A percentile compares a stretch with the other conserved stretches of the same genome.
Evolutionary conservation across 73 alveolate genomes (phyloP).

Genomic region (Diophrys sp.): DNA sequence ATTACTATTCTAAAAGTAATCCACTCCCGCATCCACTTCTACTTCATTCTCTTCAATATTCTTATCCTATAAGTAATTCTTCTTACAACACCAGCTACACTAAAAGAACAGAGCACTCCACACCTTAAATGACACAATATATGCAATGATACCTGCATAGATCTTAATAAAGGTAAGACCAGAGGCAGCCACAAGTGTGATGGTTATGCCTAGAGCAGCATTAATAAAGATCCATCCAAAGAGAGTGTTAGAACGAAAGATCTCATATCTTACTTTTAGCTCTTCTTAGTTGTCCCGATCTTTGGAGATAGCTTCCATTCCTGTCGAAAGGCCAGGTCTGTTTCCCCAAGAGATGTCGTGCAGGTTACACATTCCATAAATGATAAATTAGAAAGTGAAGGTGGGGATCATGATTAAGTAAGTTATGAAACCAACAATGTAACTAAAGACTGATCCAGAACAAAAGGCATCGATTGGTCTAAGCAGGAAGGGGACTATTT

Average conservation of each 20-base stretch:
- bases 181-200: not conserved
- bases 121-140: not conserved
- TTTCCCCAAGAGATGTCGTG: slow-evolving; percentile 79
- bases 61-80: not conserved
- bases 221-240: not conserved
- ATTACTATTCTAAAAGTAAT: not conserved
- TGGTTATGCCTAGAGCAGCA: not conserved
- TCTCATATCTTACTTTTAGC: not conserved
- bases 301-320: slow-evolving; percentile 2
- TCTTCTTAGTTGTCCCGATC: not conserved
- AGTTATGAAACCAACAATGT: not conserved
- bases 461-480: slow-evolving; percentile 43
- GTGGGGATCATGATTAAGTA: slow-evolving; percentile 6
- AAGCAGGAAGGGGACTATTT: slow-evolving; percentile 27
- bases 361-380: slow-evolving; percentile 61
- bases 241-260: slow-evolving; percentile 2
- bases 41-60: not conserved
- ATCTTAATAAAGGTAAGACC: not conserved
- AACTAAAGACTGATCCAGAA: not conserved
- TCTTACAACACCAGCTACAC: not conserved
- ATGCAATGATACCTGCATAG: slow-evolving; percentile 1
- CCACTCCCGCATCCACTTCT: not conserved
- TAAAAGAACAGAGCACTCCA: not conserved
- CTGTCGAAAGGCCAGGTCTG: slow-evolving; percentile 41
- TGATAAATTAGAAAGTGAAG: slow-evolving; percentile 24